phyloP scores from a whole-genome alignment of 1,284 basidiomycete genomes.

The Ceraceosorus guamensis region DNA sequence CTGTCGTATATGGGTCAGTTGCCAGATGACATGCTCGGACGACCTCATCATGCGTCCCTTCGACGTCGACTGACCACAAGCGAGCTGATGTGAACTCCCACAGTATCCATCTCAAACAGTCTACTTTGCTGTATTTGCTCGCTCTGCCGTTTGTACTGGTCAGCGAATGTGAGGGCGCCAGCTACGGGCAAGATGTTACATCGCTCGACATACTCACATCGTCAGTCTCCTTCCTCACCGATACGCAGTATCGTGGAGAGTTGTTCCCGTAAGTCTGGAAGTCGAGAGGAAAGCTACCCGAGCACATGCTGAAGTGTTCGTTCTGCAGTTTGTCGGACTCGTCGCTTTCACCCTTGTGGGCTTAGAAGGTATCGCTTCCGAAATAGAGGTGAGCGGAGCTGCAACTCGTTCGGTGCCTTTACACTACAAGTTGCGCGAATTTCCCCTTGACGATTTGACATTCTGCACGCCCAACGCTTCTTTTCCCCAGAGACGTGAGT shows the following conservation, averaged over 20 bases:
- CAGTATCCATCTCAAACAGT: constrained; percentile 81
- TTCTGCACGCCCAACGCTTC: too few species aligned
- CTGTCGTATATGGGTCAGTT: constrained; percentile 5
- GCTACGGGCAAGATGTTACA: constrained; percentile 13
- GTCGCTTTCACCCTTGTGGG: constrained; percentile 85
- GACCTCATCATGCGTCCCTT: too few species aligned
- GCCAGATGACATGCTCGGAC: too few species aligned
- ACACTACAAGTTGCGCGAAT: too few species aligned
- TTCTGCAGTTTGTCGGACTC: constrained; percentile 56
- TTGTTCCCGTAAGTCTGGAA: constrained; percentile 1
- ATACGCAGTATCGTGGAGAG: constrained; percentile 1
- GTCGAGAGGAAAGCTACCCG: too few species aligned
- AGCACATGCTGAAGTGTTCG: not conserved
- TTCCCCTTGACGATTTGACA: too few species aligned
- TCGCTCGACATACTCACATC: not conserved
- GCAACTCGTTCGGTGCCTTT: too few species aligned
- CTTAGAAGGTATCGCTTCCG: constrained; percentile 82
- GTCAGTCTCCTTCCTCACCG: too few species aligned
- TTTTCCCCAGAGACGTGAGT: too few species aligned
- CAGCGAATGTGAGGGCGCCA: constrained; percentile 14
- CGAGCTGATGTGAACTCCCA: constrained; percentile 50
- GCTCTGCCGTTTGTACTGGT: constrained; percentile 19
- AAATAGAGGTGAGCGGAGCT: constrained; percentile 64
- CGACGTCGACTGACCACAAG: not conserved
- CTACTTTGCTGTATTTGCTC: constrained; percentile 50